Base-by-base conservation (phyloP, 352 stramenopile species). In the Phytophthora sansomeana region DNA sequence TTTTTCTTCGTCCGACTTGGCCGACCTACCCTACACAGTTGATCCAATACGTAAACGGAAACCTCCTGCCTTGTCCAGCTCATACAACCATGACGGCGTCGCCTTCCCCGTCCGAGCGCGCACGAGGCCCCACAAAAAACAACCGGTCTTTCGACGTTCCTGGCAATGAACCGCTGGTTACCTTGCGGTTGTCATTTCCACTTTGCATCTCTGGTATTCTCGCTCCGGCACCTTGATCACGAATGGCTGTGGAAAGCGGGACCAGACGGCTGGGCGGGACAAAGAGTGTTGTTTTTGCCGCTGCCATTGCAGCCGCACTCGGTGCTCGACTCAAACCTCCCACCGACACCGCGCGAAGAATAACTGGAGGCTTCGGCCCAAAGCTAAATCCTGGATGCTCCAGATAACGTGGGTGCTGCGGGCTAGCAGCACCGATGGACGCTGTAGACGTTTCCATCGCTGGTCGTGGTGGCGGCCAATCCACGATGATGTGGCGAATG, bases 401-500 rank as follows among this genome's bases (percentile, higher is more conserved):
- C 35, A 70, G 35, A 41, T 74, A 67, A 1, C 47, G 60, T 35
- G 55, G 53, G 26, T 51, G 26, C 5, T 63, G 57, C 1, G n/a
- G 19, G 17, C 7, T 24, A n/a, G 8, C 26, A 10, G 8, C 30
- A 36, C 63, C 47, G 16, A 14, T 14, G 16, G 41, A 29, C 17
- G 17, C 13, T 29, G 14, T 42, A 42, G 42, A 42, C 3, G 6
- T 26, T 29, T 16, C 2, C 13, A 56, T n/a, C 0, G 17, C 17
- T 42, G 60, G 41, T 5, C 24, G 47, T 17, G 47, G 53, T 16
- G 33, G 63, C 56, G 80, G 80, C 80, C 77, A 88, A n/a, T 86
- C 72, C 0, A 56, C 64, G 26, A 88, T 78, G 41, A 88, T 74
- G 28, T 86, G 75, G 1, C 73, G 74, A n/a, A 88, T 80, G 3